Evolutionary conservation across 2,329 filamentous ascomycete species (phyloP).

Genomic region (Phialemoniopsis sp.): DNA sequence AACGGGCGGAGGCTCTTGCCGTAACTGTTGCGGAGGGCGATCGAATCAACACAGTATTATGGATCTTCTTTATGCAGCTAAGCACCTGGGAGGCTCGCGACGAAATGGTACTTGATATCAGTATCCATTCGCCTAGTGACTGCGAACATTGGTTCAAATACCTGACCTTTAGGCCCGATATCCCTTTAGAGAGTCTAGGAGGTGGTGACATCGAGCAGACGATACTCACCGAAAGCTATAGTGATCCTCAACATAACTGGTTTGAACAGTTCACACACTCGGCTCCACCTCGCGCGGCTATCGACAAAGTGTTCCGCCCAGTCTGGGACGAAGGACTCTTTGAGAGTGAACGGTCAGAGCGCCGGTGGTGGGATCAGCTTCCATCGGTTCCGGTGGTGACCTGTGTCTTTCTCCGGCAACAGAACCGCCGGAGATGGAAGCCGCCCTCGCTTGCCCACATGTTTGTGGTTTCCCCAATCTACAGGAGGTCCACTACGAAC

Average conservation of each 20-base stretch:
- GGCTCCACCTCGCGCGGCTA: constrained; percentile 10
- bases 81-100: constrained; percentile 18
- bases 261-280: constrained; percentile 10
- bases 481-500: constrained; percentile 24
- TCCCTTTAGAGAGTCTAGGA: constrained; percentile 4
- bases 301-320: constrained; percentile 14
- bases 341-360: constrained; percentile 12
- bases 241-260: constrained; percentile 16
- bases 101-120: constrained; percentile 22
- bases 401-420: constrained; percentile 22
- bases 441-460: constrained; percentile 18
- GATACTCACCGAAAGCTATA: too few species aligned
- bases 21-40: constrained; percentile 8
- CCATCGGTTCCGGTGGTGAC: constrained; percentile 20
- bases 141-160: constrained; percentile 23
- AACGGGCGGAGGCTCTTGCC: too few species aligned
- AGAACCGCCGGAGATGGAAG: constrained; percentile 24
- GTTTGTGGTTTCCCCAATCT: constrained; percentile 21
- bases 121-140: constrained; percentile 22
- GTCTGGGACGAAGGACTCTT: constrained; percentile 16
- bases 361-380: constrained; percentile 18
- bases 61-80: constrained; percentile 17
- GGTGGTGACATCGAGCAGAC: constrained; percentile 4
- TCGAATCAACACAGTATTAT: constrained; percentile 12
- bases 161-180: constrained; percentile 20